Evolutionary conservation across 768 basidiomycete genomes (phyloP).

Genomic region (Postia placenta): DNA sequence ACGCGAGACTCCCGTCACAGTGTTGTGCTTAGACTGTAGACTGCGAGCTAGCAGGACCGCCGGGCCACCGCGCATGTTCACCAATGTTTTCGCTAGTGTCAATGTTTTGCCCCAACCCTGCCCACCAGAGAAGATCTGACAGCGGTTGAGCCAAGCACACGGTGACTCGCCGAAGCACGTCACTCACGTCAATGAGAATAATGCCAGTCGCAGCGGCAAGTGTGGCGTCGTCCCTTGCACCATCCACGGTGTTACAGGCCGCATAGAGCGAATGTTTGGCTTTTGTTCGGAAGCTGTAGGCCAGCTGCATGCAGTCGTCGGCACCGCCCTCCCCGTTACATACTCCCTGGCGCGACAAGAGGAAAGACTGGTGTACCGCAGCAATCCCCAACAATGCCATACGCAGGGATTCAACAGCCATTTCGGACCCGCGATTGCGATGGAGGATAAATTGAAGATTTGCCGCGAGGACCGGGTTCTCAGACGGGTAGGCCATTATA

Average conservation of each 20-base stretch:
- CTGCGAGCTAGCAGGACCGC: conserved; percentile 30
- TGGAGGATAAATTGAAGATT: conserved; percentile 37
- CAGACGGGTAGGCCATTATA: conserved; percentile 39
- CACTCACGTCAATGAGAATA: conserved; percentile 32
- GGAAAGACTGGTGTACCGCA: conserved; percentile 38
- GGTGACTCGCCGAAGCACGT: conserved; percentile 6
- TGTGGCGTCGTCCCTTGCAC: conserved; percentile 23
- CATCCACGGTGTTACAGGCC: conserved; percentile 26
- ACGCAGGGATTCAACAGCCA: conserved; percentile 34
- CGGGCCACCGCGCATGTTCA: conserved; percentile 38
- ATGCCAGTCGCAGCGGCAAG: conserved; percentile 25
- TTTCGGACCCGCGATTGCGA: conserved; percentile 29
- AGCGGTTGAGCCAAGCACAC: conserved; percentile 8
- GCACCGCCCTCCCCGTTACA: conserved; percentile 12
- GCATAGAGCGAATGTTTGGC: conserved; percentile 28
- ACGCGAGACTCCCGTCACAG: conserved; percentile 25
- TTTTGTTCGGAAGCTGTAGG: conserved; percentile 27
- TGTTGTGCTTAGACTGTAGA: conserved; percentile 16
- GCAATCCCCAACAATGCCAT: conserved; percentile 33
- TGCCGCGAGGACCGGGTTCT: conserved; percentile 38
- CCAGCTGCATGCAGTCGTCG: conserved; percentile 30
- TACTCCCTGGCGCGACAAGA: conserved; percentile 28
- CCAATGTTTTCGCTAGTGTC: conserved; percentile 30
- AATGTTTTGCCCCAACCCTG: conserved; percentile 33
- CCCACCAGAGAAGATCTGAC: conserved; percentile 38